phyloP scores from a whole-genome alignment of 441 rosid species.

The Rhodomyrtus psidioides region DNA sequence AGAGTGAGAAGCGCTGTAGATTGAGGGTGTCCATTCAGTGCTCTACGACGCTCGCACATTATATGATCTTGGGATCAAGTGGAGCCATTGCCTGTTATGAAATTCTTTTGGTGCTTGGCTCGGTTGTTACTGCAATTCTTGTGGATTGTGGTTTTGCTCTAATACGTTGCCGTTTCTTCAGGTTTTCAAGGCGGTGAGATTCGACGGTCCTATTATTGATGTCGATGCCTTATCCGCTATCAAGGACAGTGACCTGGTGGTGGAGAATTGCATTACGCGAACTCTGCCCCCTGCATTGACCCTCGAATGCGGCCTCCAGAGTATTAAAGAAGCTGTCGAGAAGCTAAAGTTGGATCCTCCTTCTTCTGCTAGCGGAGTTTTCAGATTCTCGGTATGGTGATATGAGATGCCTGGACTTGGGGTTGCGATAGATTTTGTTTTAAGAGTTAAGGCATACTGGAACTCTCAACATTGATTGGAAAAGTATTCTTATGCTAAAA shows the following conservation, averaged over 20 bases:
- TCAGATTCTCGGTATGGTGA: constrained; percentile 58
- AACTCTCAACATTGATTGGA: not conserved
- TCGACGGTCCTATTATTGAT: constrained; percentile 49
- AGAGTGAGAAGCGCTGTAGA: not conserved
- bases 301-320: constrained; percentile 54
- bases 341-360: constrained; percentile 64
- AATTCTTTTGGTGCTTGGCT: not conserved
- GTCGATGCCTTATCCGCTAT: constrained; percentile 17
- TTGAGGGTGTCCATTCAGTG: not conserved
- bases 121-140: not conserved
- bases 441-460: not conserved
- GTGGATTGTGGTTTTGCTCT: not conserved
- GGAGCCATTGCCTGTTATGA: not conserved
- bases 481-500: not conserved
- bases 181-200: constrained; percentile 43
- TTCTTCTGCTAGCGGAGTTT: constrained; percentile 37
- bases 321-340: constrained; percentile 49
- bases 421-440: not conserved
- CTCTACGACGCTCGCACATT: not conserved
- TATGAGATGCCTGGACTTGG: not conserved
- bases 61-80: not conserved
- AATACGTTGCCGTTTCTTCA: constrained; percentile 1
- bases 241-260: constrained; percentile 39
- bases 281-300: constrained; percentile 76
- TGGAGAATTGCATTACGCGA: constrained; percentile 60